Percentiles rank a stretch among this genome's conserved stretches.
Evolutionary conservation across 2,329 filamentous ascomycete species (phyloP).

Genomic region (Rutstroemia sp.): DNA sequence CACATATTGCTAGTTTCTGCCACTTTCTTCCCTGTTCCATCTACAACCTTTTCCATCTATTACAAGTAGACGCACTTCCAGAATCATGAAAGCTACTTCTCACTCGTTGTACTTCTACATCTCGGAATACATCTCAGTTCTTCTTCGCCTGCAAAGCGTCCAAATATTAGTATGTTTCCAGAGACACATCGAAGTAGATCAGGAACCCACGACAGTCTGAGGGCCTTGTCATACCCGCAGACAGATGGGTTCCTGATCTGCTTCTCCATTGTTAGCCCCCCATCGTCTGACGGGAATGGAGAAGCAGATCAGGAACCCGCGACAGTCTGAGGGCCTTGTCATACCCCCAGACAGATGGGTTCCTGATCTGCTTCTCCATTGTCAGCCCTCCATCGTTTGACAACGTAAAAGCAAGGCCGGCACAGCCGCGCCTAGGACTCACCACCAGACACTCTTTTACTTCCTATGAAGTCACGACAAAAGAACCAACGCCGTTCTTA

Average conservation of each 20-base stretch:
- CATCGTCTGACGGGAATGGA: slow-evolving; percentile 95
- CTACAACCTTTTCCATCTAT: too few relatives aligned
- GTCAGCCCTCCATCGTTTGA: slow-evolving; percentile 97
- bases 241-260: slow-evolving; percentile 98
- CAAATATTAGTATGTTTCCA: too few relatives aligned
- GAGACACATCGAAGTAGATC: too few relatives aligned
- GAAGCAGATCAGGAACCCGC: too few relatives aligned
- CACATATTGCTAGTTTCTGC: too few relatives aligned
- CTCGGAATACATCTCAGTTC: too few relatives aligned
- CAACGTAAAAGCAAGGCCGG: slow-evolving; percentile 87
- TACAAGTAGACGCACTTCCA: too few relatives aligned
- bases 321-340: slow-evolving; percentile 90
- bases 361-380: slow-evolving; percentile 97
- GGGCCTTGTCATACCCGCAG: slow-evolving; percentile 94
- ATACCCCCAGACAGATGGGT: slow-evolving; percentile 97
- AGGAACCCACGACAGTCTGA: slow-evolving; percentile 83
- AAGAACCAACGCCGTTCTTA: slow-evolving; percentile 22
- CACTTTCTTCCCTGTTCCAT: too few relatives aligned
- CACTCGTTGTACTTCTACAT: too few relatives aligned
- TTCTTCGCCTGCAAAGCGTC: too few relatives aligned
- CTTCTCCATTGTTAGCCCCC: slow-evolving; percentile 96
- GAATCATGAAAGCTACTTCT: too few relatives aligned
- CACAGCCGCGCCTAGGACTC: slow-evolving; percentile 39
- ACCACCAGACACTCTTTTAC: slow-evolving; percentile 55
- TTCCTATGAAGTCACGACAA: slow-evolving; percentile 49